Evolutionary conservation across 306 rosid species (phyloP).

Genomic region (Lotus japonicus): DNA sequence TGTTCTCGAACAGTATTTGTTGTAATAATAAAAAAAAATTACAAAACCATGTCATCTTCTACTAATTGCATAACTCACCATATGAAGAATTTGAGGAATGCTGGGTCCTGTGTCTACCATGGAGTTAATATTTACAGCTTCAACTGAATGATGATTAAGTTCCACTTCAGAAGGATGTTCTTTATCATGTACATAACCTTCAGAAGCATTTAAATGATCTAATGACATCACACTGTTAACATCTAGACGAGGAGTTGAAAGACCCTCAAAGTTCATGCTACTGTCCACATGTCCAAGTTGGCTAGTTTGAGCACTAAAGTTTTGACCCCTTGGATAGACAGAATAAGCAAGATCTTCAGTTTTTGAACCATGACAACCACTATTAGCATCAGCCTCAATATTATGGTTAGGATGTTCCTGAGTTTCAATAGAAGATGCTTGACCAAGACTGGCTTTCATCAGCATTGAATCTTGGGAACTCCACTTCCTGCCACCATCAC

Average conservation of each 20-base stretch:
- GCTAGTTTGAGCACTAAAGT: constrained; percentile 44
- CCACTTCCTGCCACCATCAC: constrained; percentile 89
- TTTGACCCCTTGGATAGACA: constrained; percentile 41
- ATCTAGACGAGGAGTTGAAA: constrained; percentile 50
- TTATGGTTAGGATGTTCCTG: constrained; percentile 46
- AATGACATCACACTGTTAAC: constrained; percentile 40
- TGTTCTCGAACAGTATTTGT: background rate
- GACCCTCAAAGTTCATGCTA: constrained; percentile 47
- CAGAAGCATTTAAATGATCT: constrained; percentile 45
- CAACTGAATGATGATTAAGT: constrained; percentile 38
- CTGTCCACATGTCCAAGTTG: constrained; percentile 45
- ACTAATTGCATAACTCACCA: constrained; percentile 52
- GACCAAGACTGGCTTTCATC: constrained; percentile 47
- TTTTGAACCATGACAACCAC: constrained; percentile 41
- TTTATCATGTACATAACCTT: constrained; percentile 39
- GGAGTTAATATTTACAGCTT: constrained; percentile 41
- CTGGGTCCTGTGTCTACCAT: constrained; percentile 64
- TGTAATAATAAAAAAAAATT: background rate
- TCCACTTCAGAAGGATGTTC: constrained; percentile 51
- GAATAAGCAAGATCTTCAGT: constrained; percentile 42
- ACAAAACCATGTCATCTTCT: background rate
- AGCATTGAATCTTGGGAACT: constrained; percentile 75
- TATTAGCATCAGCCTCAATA: constrained; percentile 51
- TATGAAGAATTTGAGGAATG: constrained; percentile 92
- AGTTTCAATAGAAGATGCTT: constrained; percentile 55